Percentiles rank a stretch among this genome's conserved stretches.
These are phyloP conservation scores for Neurospora crassa DNA, from an alignment of 2,329 filamentous ascomycete genomes.

Conservation along the genomic window DNA sequence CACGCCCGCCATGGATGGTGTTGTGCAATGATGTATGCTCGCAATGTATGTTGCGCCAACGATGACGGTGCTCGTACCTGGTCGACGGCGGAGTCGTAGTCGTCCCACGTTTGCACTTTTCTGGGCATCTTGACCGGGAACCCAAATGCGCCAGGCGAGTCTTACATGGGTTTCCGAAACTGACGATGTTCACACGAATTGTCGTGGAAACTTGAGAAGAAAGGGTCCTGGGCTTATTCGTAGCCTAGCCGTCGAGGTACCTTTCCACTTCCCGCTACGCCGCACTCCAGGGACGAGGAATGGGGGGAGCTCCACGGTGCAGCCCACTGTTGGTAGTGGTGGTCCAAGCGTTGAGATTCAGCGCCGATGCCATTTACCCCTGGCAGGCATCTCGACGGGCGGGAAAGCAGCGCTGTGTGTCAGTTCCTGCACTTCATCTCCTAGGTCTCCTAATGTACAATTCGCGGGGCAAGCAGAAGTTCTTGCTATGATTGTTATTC, in stretches of 20 bases:
- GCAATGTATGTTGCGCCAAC: slow-evolving; percentile 2
- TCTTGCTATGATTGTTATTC: no score
- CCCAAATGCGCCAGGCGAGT: not conserved
- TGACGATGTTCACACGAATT: not conserved
- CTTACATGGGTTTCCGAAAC: not conserved
- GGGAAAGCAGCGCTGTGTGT: not conserved
- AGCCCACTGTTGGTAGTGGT: not conserved
- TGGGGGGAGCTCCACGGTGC: not conserved
- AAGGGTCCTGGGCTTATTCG: not conserved
- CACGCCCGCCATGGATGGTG: not conserved
- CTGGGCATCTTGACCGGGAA: slow-evolving; percentile 29
- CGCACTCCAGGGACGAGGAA: not conserved
- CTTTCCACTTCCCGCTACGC: not conserved
- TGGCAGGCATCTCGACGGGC: not conserved
- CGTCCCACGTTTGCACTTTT: slow-evolving; percentile 35
- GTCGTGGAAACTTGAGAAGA: not conserved
- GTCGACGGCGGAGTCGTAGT: slow-evolving; percentile 36
- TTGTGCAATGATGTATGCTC: not conserved
- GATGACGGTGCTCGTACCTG: slow-evolving; percentile 25
- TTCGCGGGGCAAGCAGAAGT: not conserved
- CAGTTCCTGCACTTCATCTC: not conserved
- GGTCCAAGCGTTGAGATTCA: not conserved
- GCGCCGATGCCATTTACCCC: not conserved
- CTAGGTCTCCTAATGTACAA: not conserved
- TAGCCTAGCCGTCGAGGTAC: not conserved